These are phyloP conservation scores for Puccinellia tenuiflora DNA, from an alignment of 176 grass and related monocot species.

Conservation along the genomic window DNA sequence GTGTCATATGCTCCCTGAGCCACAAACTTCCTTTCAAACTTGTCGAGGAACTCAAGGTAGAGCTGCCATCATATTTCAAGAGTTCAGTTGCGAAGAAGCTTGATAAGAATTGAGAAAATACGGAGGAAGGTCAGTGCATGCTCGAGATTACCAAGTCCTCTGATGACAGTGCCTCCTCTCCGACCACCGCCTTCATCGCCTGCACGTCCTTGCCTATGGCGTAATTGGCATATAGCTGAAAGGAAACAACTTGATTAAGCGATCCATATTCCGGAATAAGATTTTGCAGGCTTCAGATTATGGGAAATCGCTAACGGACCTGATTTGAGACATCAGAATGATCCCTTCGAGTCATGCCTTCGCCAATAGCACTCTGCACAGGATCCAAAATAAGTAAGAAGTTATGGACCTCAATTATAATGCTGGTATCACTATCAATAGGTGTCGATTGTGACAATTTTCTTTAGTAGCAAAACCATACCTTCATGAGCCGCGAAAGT, in stretches of 20 bases:
- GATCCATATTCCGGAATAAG: not conserved
- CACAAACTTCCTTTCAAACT: slow-evolving; percentile 91
- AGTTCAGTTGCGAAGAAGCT: not conserved
- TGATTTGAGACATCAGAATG: slow-evolving; percentile 84
- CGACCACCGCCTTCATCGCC: slow-evolving; percentile 80
- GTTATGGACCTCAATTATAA: not conserved
- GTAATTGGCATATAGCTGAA: slow-evolving; percentile 74
- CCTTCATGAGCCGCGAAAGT: slow-evolving; percentile 78
- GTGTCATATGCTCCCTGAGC: slow-evolving; percentile 84
- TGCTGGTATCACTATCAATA: not conserved
- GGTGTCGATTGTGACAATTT: not conserved
- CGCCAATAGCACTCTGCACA: slow-evolving; percentile 69
- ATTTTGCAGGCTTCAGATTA: not conserved
- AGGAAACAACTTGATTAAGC: not conserved
- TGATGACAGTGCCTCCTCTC: slow-evolving; percentile 69
- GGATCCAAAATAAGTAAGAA: not conserved
- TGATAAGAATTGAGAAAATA: slow-evolving; percentile 3
- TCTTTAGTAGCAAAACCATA: slow-evolving; percentile 14
- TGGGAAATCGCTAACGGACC: slow-evolving; percentile 25
- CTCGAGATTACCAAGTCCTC: slow-evolving; percentile 46
- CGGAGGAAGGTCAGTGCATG: not conserved
- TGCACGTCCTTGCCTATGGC: slow-evolving; percentile 84
- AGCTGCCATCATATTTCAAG: slow-evolving; percentile 45
- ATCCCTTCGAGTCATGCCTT: slow-evolving; percentile 78
- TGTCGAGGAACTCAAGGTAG: slow-evolving; percentile 94